phyloP scores from a whole-genome alignment of 2,329 filamentous ascomycete genomes.

The Venturia asperata region DNA sequence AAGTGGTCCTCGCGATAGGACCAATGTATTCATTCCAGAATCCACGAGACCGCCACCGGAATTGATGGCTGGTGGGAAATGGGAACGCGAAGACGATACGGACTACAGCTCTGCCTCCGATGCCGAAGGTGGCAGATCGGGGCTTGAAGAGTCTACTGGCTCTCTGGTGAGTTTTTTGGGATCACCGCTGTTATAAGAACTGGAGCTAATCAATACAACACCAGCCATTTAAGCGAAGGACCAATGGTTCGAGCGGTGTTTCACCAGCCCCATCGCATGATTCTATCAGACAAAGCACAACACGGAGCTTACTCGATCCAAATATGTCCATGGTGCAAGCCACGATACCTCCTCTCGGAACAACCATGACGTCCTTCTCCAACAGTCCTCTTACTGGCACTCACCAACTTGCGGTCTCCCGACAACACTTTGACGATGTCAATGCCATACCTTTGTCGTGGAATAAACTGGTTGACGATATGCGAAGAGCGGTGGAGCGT shows the following conservation, averaged over 20 bases:
- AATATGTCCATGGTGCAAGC: constrained; percentile 42
- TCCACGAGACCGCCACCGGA: constrained; percentile 85
- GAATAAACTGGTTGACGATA: constrained; percentile 84
- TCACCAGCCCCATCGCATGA: constrained; percentile 89
- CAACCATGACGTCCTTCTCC: constrained; percentile 49
- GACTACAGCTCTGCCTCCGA: constrained; percentile 82
- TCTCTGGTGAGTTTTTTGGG: constrained; percentile 52
- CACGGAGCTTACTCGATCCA: constrained; percentile 36
- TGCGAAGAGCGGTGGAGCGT: constrained; percentile 81
- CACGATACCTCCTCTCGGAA: constrained; percentile 43
- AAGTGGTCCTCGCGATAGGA: constrained; percentile 78
- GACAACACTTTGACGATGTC: constrained; percentile 88
- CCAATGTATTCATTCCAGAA: constrained; percentile 81
- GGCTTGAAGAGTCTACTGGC: constrained; percentile 61
- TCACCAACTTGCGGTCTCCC: constrained; percentile 52
- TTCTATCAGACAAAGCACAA: constrained; percentile 48
- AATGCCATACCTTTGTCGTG: constrained; percentile 74
- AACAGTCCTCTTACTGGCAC: constrained; percentile 42
- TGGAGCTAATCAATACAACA: neutral
- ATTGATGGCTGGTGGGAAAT: constrained; percentile 76
- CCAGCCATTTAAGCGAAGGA: constrained; percentile 51
- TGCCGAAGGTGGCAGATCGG: constrained; percentile 57
- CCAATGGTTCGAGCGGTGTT: constrained; percentile 60
- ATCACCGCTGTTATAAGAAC: constrained; percentile 19
- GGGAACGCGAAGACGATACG: constrained; percentile 73